Conservation (phyloP, 2,329 filamentous ascomycete genomes). For the Waltergamsia citrina region DNA sequence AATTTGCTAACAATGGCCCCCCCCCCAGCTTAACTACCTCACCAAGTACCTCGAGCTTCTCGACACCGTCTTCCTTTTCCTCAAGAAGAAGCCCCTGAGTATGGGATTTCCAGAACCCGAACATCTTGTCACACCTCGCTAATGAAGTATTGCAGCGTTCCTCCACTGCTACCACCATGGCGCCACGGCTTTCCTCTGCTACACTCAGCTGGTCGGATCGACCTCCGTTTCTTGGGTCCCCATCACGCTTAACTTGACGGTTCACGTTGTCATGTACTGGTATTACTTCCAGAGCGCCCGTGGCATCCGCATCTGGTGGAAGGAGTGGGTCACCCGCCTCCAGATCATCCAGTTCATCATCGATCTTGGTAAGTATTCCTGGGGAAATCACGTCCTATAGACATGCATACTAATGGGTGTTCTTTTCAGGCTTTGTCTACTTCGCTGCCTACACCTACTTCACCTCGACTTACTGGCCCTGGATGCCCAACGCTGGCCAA, state of each 20-base stretch:
- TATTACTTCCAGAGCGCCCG: constrained; percentile 99
- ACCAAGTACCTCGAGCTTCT: constrained; percentile 96
- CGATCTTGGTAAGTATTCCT: constrained; percentile 69
- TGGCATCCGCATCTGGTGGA: constrained; percentile 96
- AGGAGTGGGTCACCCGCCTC: constrained; percentile 97
- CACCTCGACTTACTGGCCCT: constrained; percentile 78
- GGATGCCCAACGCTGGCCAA: constrained; percentile 72
- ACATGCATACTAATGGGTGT: neutral
- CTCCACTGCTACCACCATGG: constrained; percentile 99
- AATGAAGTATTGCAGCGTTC: constrained; percentile 53
- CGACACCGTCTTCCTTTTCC: constrained; percentile 92
- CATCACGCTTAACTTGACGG: constrained; percentile 83
- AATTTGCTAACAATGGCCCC: constrained; percentile 26
- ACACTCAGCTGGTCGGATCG: constrained; percentile 88
- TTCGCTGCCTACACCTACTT: constrained; percentile 99
- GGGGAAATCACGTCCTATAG: neutral
- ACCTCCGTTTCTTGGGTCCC: constrained; percentile 93
- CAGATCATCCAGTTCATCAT: constrained; percentile 97
- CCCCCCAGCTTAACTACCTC: constrained; percentile 78
- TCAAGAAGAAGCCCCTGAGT: constrained; percentile 98
- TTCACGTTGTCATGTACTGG: constrained; percentile 99
- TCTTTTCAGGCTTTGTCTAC: constrained; percentile 75
- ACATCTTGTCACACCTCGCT: constrained; percentile 11
- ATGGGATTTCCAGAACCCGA: constrained; percentile 6
- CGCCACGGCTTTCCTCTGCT: constrained; percentile 93